Conservation (phyloP, 106 monocot genomes). For the Dendrobium nobile region DNA sequence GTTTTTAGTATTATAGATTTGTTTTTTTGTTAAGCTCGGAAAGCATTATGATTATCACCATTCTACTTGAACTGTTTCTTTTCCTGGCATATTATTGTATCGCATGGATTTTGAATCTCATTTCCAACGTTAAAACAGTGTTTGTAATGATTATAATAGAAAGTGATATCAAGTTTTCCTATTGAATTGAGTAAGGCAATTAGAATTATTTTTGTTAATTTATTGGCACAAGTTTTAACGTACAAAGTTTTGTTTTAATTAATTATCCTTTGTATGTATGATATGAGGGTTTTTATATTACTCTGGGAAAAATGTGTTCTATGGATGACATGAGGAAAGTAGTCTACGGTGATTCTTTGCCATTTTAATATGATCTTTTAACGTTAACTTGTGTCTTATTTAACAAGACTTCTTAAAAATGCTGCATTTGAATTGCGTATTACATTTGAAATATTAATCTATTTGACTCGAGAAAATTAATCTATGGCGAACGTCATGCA, state of each 20-base stretch:
- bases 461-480: not conserved
- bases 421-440: not conserved
- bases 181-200: not conserved
- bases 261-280: not conserved
- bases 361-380: no score
- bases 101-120: not conserved
- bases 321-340: not conserved
- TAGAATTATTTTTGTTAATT: not conserved
- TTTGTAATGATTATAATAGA: not conserved
- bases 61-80: not conserved
- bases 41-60: not conserved
- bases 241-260: not conserved
- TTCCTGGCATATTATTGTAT: not conserved
- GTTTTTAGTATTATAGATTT: not conserved
- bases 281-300: no score
- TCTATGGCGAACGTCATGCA: not conserved
- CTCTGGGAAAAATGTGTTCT: not conserved
- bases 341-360: no score
- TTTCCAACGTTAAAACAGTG: not conserved
- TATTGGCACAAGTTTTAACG: not conserved
- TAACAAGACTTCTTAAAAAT: no score
- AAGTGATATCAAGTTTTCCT: not conserved
- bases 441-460: not conserved
- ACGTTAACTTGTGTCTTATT: no score
- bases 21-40: not conserved